Conservation (phyloP, 2,329 filamentous ascomycete genomes). For the Macrophomina phaseolina region DNA sequence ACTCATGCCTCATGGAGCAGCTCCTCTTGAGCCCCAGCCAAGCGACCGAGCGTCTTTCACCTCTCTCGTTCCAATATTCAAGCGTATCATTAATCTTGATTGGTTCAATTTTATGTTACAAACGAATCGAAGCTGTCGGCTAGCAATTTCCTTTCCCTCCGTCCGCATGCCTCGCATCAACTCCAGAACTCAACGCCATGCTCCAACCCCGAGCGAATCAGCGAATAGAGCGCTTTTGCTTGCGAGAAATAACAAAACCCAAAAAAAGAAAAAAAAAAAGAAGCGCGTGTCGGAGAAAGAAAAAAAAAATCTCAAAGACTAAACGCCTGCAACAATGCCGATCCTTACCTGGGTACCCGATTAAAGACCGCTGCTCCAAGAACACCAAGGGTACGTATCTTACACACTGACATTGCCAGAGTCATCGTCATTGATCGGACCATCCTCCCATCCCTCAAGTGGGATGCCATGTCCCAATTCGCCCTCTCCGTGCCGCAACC, state of each 20-base stretch:
- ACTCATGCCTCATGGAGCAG: background rate
- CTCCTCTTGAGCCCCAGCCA: background rate
- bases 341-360: constrained; percentile 17
- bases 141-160: constrained; percentile 22
- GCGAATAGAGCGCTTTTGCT: constrained; percentile 18
- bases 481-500: constrained; percentile 40
- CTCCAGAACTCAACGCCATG: constrained; percentile 16
- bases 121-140: constrained; percentile 22
- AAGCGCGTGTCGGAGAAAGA: background rate
- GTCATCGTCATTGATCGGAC: constrained; percentile 40
- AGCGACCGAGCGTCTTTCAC: too few species aligned
- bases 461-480: constrained; percentile 40
- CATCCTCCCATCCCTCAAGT: constrained; percentile 43
- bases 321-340: constrained; percentile 18
- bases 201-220: background rate
- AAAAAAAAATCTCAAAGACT: background rate
- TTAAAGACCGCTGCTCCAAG: constrained; percentile 21
- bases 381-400: constrained; percentile 27
- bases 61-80: background rate
- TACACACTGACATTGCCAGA: constrained; percentile 45
- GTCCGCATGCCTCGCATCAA: background rate
- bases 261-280: background rate
- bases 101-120: constrained; percentile 22
- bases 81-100: background rate
- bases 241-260: background rate